Evolutionary conservation across 495 filamentous ascomycete species (phyloP).

Genomic region (Penicillium daleae): DNA sequence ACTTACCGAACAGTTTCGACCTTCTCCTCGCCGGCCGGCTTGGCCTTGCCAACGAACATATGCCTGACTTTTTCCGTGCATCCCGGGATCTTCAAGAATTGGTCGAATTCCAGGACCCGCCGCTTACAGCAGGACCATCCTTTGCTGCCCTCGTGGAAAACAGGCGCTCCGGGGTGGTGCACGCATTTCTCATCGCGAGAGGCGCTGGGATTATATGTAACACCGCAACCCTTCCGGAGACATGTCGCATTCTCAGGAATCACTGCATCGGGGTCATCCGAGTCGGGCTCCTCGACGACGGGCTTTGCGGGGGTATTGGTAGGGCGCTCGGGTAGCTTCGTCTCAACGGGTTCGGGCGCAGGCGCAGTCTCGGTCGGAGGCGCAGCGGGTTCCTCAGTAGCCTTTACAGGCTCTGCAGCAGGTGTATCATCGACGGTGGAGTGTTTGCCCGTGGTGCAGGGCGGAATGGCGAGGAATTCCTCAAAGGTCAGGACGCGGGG

Average conservation of each 20-base stretch:
- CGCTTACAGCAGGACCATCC: conserved; percentile 97
- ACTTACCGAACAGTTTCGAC: conserved; percentile 72
- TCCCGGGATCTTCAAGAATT: conserved; percentile 94
- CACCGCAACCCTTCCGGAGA: conserved; percentile 74
- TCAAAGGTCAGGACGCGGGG: conserved; percentile 97
- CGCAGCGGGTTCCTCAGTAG: conserved; percentile 31
- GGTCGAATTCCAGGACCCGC: conserved; percentile 93
- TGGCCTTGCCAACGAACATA: conserved; percentile 82
- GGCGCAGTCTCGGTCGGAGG: background rate
- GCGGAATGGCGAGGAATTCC: conserved; percentile 92
- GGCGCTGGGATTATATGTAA: conserved; percentile 60
- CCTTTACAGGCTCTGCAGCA: conserved; percentile 52
- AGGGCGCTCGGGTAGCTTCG: conserved; percentile 35
- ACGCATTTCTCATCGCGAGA: conserved; percentile 74
- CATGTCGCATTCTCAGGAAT: conserved; percentile 76
- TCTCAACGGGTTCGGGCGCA: conserved; percentile 29
- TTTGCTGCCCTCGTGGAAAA: conserved; percentile 98
- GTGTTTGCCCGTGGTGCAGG: conserved; percentile 94
- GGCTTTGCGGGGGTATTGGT: conserved; percentile 59
- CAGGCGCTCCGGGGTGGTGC: conserved; percentile 81
- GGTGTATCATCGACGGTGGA: conserved; percentile 81
- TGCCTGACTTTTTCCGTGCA: conserved; percentile 82
- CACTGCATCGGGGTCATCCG: conserved; percentile 74
- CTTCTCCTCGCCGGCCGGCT: conserved; percentile 58
- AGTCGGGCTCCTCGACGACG: conserved; percentile 77